Percentiles rank a stretch among this genome's conserved stretches.
Conservation (phyloP, 352 stramenopile species). For the Phytophthora sp. region DNA sequence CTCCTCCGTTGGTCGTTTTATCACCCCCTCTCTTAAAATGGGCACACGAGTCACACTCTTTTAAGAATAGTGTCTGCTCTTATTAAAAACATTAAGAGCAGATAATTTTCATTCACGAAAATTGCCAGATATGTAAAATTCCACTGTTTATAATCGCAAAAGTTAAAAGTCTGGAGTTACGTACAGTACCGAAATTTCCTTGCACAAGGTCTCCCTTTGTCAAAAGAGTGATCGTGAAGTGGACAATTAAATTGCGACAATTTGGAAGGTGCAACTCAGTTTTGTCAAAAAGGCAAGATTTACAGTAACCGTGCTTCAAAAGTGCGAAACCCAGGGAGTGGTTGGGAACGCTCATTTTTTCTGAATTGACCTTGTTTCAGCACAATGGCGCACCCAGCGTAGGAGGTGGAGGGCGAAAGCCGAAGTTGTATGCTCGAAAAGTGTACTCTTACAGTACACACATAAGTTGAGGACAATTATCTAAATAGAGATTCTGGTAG, state of each 20-base stretch:
- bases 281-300: neutral
- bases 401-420: neutral
- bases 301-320: neutral
- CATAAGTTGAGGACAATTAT: neutral
- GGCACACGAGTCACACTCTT: too few species aligned
- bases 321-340: neutral
- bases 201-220: neutral
- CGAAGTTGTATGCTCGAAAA: neutral
- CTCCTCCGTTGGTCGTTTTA: too few species aligned
- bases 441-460: neutral
- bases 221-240: neutral
- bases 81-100: too few species aligned
- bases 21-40: too few species aligned
- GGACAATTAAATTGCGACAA: neutral
- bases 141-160: too few species aligned
- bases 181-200: too few species aligned
- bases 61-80: too few species aligned
- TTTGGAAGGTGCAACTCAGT: neutral
- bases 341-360: neutral
- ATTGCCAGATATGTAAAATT: too few species aligned
- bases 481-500: neutral
- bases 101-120: too few species aligned
- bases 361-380: too few species aligned
- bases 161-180: too few species aligned
- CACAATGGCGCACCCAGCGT: neutral